Conservation (phyloP, 345 rosid species). For the Syzygium jambos region DNA sequence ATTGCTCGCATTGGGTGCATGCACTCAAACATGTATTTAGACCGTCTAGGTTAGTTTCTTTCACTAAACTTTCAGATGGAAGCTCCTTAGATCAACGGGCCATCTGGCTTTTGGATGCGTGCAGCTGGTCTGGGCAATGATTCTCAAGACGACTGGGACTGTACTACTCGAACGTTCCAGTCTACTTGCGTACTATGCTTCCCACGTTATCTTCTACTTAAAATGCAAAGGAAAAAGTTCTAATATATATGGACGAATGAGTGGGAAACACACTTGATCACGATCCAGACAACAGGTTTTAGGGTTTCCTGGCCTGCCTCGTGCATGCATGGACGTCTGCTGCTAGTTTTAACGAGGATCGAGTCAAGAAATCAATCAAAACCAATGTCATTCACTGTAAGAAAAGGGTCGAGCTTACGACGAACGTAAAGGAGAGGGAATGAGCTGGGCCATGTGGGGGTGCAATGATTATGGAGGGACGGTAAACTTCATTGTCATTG, state of each 20-base stretch:
- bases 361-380: background rate
- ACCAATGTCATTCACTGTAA: background rate
- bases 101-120: background rate
- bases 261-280: background rate
- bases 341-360: background rate
- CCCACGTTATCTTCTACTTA: background rate
- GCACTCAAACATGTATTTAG: background rate
- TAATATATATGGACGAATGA: background rate
- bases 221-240: background rate
- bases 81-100: background rate
- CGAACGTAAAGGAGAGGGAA: background rate
- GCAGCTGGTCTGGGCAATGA: background rate
- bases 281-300: background rate
- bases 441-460: background rate
- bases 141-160: background rate
- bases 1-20: background rate
- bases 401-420: background rate
- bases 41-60: background rate
- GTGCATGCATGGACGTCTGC: background rate
- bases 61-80: background rate
- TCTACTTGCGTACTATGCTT: background rate
- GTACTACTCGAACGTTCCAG: background rate
- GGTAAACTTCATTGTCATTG: background rate
- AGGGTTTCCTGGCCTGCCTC: background rate
- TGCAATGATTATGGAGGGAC: background rate